Evolutionary conservation across 257 asterid species (phyloP).

Genomic region (Gardenia jasminoides): DNA sequence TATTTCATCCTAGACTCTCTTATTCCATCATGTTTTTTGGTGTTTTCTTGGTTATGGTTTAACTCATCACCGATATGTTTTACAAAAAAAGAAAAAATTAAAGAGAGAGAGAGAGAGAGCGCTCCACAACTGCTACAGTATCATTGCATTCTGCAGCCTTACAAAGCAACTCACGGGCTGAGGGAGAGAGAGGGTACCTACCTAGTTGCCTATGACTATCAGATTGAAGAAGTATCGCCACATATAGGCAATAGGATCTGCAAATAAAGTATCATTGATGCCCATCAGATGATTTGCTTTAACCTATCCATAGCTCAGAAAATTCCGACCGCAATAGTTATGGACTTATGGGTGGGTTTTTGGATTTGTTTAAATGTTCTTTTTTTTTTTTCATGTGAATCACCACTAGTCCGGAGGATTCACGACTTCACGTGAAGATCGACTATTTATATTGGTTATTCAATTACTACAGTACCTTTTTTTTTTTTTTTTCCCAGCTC

Average conservation of each 20-base stretch:
- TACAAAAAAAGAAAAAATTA: no score
- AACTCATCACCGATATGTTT: no score
- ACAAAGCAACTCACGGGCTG: background rate
- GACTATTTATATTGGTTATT: no score
- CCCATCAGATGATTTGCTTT: background rate
- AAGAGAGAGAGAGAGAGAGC: no score
- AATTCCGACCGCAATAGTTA: background rate
- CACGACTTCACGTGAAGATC: no score
- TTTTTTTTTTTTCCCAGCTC: no score
- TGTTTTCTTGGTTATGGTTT: no score
- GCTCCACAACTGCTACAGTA: background rate
- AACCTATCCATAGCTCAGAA: background rate
- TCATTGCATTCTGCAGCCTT: constrained; percentile 3
- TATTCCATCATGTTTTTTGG: no score
- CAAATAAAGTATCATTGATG: background rate
- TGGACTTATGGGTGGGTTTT: background rate
- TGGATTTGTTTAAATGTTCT: background rate
- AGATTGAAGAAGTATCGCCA: background rate
- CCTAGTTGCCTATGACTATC: no score
- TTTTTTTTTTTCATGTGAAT: background rate
- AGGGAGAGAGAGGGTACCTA: background rate
- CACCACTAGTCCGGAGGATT: no score
- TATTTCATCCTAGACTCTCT: no score
- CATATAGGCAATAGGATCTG: background rate
- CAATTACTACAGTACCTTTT: no score